Evolutionary conservation across 1,284 basidiomycete genomes (phyloP), one percentile per base, ranked within the genome.

Genomic region (Ganoderma boninense): DNA sequence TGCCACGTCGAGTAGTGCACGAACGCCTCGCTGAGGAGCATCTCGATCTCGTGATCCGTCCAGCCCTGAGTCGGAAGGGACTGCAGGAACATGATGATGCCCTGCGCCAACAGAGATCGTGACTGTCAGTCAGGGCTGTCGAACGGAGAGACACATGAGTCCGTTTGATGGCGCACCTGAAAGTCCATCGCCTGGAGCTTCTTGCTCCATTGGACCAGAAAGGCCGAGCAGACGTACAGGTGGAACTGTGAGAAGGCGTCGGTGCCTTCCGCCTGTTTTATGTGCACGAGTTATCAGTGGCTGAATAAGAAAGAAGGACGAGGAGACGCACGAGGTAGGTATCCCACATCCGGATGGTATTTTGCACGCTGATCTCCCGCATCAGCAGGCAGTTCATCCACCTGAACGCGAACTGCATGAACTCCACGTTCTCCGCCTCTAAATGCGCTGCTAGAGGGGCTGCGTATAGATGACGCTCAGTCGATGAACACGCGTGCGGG

Each of bases 321-420:
- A 60, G 38, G 32, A 42, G 32, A 82, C 95, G 70, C 71, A 98
- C 97, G 77, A 98, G 83, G 82, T 99, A 99, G 10, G 97, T 98
- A 80, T 99, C 97, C 97, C 97, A 99, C 97, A 98, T 98, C 68
- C 97, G 89, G 66, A 98, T 95, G 16, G 97, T 98, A 80, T 97
- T 97, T 77, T 93, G 91, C 66, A 98, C 95, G 75, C 92, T 97
- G 74, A 99, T 94, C 83, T 98, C 97, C 69, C 97, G 89, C 97
- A 99, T 98, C 70, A 98, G 86, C 65, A 99, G 83, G 79, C 97
- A 98, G 79, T 99, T 98, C 95, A 99, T 98, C 97, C 97, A 99
- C 63, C 97, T 87, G 83, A 99, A 99, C 52, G 97, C 96, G 75
- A 98, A 99, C 80, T 99, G 97, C 91, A 99, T 97, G 78, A 97